Evolutionary conservation across 345 rosid genomes (phyloP), one percentile per base, ranked within the genome.

Genomic region (Hypericum perforatum): DNA sequence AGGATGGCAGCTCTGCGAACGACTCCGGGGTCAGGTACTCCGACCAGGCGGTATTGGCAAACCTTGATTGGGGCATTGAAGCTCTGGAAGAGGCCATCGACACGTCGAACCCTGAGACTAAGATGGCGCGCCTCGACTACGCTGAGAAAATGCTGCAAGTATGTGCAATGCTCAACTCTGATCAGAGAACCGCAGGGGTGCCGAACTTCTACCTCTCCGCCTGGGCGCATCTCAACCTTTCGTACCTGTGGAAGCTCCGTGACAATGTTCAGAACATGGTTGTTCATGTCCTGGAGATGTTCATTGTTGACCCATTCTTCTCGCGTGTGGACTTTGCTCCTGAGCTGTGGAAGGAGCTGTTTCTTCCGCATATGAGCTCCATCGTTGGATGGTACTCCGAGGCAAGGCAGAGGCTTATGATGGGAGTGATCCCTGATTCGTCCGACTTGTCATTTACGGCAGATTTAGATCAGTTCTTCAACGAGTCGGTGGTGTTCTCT

Each of bases 81-180:
- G 82, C 79, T 9, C 79, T 80, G 16, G 90, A 83, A 67, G 86
- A 83, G 72, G 82, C 86, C 52, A 78, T 83, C 43, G 11, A 54
- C 64, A 83, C 86, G 6, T 70, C 79, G 11, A 80, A 78, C 50
- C 64, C 62, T 48, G 90, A 76, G 62, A 78, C 90, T 7, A 83
- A 78, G 63, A 60, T 74, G 51, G 82, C 82, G 3, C 60, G 86
- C 36, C 49, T 80, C 47, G 80, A 76, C 59, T 49, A 83, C 51
- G 80, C 86, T 0, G 90, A 80, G 71, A 80, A 82, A 74, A 80
- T 80, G 86, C 68, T 80, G 42, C 80, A 76, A 54, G 84, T 83
- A 6, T 83, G 86, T 40, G 79, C 86, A 54, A 67, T 78, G 90
- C 41, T 80, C 64, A 66, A 66, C 56, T 68, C 76, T 0, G 39